Evolutionary conservation across 208 protist genomes (phyloP).

Genomic region (Trichomonas tenax): DNA sequence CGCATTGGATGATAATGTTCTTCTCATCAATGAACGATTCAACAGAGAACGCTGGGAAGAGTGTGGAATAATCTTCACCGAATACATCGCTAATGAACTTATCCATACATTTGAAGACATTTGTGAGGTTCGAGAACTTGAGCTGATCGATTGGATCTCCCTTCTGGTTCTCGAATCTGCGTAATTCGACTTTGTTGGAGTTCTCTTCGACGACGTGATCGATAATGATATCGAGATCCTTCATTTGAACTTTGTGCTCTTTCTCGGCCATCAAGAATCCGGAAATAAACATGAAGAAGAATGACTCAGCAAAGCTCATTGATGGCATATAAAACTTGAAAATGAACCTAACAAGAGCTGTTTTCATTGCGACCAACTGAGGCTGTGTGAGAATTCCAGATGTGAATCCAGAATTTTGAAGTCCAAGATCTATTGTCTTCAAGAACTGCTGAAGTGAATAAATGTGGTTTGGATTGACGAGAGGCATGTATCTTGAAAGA

Average conservation of each 20-base stretch:
- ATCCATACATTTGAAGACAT: neutral
- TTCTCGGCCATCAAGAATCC: neutral
- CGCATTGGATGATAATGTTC: neutral
- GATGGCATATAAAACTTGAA: neutral
- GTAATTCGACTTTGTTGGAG: neutral
- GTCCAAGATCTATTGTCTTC: neutral
- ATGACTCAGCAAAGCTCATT: neutral
- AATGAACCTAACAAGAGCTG: neutral
- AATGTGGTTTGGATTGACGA: neutral
- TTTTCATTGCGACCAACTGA: neutral
- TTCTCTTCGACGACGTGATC: neutral
- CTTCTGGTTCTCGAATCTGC: neutral
- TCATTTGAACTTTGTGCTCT: neutral
- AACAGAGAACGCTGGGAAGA: neutral
- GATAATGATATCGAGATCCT: neutral
- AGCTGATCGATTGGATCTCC: neutral
- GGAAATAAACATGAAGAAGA: neutral
- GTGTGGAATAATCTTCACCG: neutral
- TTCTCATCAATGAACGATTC: neutral
- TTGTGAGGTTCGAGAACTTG: neutral
- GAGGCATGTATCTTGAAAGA: neutral
- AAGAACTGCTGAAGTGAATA: neutral
- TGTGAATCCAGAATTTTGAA: neutral
- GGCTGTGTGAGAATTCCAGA: neutral
- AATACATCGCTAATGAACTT: neutral